Base-by-base conservation (phyloP, 2,329 filamentous ascomycete genomes). In the Cryphonectria nitschkei region DNA sequence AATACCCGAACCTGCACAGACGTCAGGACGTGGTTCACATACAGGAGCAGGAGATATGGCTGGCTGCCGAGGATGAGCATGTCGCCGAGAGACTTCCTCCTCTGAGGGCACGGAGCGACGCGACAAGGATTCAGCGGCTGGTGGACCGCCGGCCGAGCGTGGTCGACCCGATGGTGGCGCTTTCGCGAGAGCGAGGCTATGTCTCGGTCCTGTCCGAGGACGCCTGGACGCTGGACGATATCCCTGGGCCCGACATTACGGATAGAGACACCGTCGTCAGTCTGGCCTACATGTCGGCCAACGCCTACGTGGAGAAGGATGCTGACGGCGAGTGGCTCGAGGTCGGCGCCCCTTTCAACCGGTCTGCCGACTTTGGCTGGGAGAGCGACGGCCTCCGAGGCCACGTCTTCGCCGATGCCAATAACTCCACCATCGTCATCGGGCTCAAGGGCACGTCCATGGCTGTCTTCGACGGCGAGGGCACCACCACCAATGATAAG, bases 401-500 rank as follows among this genome's bases (percentile, higher is more conserved):
- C 2, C 96, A 99, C 80, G 90, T 99, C 69, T 98, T 95, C 82
- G 92, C 93, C 22, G 94, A 98, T 77, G 89, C 94, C 76, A 88
- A 83, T 54, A 98, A 98, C 80, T 89, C 89, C 50, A 98, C 95
- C 1, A 87, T 98, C 68, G 90, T 98, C 58, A 96, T 98, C 74
- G 95, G 94, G 6, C 82, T 99, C 70, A 99, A 99, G 82, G 96
- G 95, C 68, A 98, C 95, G 0, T 93, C 91, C 1, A 89, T 92
- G 1, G 95, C 96, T 16, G 90, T 98, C 3, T 98, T 98, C 78
- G 95, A 98, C 79, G 96, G 96, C n/a, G 93, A 95, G 52, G 95
- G 95, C 67, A 98, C 96, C 1, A 98, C 95, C 0, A 97, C 94
- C 37, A 97, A 97, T 75, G 96, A 99, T 83, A 99, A 99, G 83